phyloP scores from a whole-genome alignment of 2,329 filamentous ascomycete species.

The Colletotrichum nymphaeae region DNA sequence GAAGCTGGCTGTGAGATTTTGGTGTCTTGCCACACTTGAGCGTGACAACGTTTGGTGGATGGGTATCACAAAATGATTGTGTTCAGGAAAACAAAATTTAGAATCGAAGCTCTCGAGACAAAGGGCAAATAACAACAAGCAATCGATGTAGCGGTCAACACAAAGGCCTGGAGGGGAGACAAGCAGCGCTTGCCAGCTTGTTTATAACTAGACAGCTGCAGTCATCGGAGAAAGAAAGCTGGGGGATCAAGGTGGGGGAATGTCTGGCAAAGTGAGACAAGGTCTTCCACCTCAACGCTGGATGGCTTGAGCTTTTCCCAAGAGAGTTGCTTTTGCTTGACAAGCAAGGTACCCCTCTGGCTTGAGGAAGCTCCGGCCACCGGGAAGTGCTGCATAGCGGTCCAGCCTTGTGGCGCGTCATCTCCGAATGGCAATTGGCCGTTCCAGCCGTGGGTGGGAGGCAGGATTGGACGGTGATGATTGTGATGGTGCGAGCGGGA shows the following conservation, averaged over 20 bases:
- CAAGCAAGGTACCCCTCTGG: constrained; percentile 27
- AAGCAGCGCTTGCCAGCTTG: constrained; percentile 31
- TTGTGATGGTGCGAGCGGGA: constrained; percentile 9
- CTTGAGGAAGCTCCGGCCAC: constrained; percentile 21
- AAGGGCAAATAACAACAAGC: constrained; percentile 26
- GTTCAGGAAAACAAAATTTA: neutral
- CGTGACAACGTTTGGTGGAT: neutral
- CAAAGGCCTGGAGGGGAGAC: constrained; percentile 8
- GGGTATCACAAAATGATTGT: constrained; percentile 17
- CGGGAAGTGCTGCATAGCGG: constrained; percentile 4
- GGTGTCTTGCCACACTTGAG: neutral
- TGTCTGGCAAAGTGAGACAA: constrained; percentile 31
- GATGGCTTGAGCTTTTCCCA: constrained; percentile 15
- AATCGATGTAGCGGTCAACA: constrained; percentile 25
- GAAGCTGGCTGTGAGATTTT: neutral
- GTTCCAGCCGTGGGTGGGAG: neutral
- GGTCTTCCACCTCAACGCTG: constrained; percentile 31
- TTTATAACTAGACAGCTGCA: constrained; percentile 26
- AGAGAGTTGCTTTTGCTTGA: constrained; percentile 7
- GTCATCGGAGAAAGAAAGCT: constrained; percentile 29
- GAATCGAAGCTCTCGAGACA: constrained; percentile 1
- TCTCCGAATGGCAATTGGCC: neutral
- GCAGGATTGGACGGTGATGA: neutral
- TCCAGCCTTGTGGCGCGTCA: constrained; percentile 29
- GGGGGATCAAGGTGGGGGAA: constrained; percentile 31